Evolutionary conservation across 2,329 filamentous ascomycete species (phyloP).

Genomic region (Nannizziopsis barbatae): DNA sequence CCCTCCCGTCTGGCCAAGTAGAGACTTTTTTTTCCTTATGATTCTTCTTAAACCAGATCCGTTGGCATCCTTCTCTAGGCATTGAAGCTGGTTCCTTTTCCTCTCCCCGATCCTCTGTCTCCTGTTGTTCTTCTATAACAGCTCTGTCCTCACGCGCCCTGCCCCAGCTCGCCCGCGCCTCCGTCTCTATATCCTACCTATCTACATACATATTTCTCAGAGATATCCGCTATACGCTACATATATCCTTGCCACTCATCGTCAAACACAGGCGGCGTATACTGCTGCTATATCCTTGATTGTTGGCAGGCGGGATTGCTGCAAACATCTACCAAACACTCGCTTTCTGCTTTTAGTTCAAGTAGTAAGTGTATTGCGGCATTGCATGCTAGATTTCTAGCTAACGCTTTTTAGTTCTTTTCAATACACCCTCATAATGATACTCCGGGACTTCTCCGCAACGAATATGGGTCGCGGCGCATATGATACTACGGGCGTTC

Average conservation of each 20-base stretch:
- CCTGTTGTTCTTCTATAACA: not conserved
- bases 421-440: slow-evolving; percentile 6
- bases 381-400: not conserved
- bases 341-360: not conserved
- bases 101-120: not conserved
- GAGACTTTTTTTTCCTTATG: slow-evolving; percentile 2
- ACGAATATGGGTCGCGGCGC: slow-evolving; percentile 43
- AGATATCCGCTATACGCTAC: too few relatives aligned
- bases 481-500: slow-evolving; percentile 43
- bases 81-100: slow-evolving; percentile 8
- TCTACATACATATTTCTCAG: too few relatives aligned
- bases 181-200: not conserved
- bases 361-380: not conserved
- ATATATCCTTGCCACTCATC: too few relatives aligned
- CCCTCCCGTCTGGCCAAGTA: slow-evolving; percentile 8
- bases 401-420: not conserved
- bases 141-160: not conserved
- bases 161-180: not conserved
- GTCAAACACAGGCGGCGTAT: too few relatives aligned
- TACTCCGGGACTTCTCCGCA: slow-evolving; percentile 22
- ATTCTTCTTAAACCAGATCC: slow-evolving; percentile 3
- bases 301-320: too few relatives aligned
- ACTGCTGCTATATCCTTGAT: too few relatives aligned
- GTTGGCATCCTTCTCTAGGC: slow-evolving; percentile 6
- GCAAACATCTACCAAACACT: too few relatives aligned